Percentiles rank a stretch among this genome's conserved stretches.
Evolutionary conservation across 225 moss, liverwort and hornwort species (phyloP).

Genomic region (Sphagnum tenellum): DNA sequence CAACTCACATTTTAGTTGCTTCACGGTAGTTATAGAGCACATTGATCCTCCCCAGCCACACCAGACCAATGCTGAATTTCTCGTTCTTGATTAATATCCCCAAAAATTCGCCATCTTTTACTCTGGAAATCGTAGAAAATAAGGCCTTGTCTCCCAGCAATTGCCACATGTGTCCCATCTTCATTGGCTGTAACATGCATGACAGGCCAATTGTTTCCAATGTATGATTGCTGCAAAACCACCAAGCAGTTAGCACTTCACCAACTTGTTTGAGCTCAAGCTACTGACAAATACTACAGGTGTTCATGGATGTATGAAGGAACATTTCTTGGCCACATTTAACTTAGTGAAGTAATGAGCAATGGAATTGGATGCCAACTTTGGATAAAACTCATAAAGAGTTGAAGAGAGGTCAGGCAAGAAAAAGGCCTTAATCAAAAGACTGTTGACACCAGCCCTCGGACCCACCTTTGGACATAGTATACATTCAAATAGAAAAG

Average conservation of each 20-base stretch:
- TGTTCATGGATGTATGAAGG: too few species aligned
- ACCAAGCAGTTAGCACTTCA: neutral
- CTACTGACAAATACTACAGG: neutral
- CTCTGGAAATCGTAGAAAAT: slow-evolving; percentile 80
- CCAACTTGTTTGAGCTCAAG: neutral
- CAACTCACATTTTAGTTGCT: slow-evolving; percentile 67
- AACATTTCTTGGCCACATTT: too few species aligned
- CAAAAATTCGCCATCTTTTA: slow-evolving; percentile 97
- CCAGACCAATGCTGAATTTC: slow-evolving; percentile 82
- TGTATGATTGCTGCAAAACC: slow-evolving; percentile 82
- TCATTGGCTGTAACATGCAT: slow-evolving; percentile 90
- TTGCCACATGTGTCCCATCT: slow-evolving; percentile 93
- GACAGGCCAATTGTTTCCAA: slow-evolving; percentile 86
- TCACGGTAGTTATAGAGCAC: slow-evolving; percentile 84
- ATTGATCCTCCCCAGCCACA: slow-evolving; percentile 92
- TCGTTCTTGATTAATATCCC: slow-evolving; percentile 95
- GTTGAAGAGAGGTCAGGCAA: too few species aligned
- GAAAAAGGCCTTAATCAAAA: too few species aligned
- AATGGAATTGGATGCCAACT: too few species aligned
- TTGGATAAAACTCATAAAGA: too few species aligned
- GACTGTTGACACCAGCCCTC: too few species aligned
- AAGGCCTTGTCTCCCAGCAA: slow-evolving; percentile 89
- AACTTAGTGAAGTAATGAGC: too few species aligned
- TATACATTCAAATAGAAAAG: too few species aligned
- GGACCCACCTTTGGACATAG: too few species aligned